Conservation (phyloP, 768 basidiomycete species). For the Xanthoconium purpureum region DNA sequence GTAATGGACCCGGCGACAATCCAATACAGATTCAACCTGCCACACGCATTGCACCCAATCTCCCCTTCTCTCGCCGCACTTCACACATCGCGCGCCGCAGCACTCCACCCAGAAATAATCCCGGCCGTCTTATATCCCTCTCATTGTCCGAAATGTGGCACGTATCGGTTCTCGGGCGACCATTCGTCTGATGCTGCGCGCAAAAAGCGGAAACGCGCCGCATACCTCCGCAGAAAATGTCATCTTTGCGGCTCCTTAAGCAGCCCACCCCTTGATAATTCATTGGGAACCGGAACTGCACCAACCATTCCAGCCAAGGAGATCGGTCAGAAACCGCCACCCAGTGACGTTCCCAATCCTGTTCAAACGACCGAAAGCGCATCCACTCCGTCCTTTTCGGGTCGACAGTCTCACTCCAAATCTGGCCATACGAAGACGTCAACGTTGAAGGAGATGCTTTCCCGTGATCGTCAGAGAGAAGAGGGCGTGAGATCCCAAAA, state of each 20-base stretch:
- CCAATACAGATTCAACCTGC: conserved; percentile 47
- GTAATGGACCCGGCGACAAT: conserved; percentile 27
- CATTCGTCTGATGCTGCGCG: conserved; percentile 32
- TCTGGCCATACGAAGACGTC: conserved; percentile 32
- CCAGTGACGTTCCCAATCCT: background rate
- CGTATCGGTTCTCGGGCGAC: conserved; percentile 42
- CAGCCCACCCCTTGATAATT: background rate
- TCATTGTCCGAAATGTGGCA: conserved; percentile 55
- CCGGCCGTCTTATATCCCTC: conserved; percentile 21
- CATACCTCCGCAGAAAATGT: conserved; percentile 15
- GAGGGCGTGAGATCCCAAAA: conserved; percentile 24
- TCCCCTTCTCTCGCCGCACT: conserved; percentile 63
- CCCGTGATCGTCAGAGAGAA: conserved; percentile 52
- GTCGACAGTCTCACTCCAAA: conserved; percentile 43
- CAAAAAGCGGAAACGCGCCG: conserved; percentile 14
- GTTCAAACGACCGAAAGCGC: background rate
- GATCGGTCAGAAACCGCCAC: background rate
- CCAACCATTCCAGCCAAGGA: background rate
- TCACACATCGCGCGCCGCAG: conserved; percentile 45
- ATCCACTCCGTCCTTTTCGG: background rate
- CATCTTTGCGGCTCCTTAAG: conserved; percentile 18
- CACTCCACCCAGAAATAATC: conserved; percentile 26
- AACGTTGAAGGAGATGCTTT: conserved; percentile 61
- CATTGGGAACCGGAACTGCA: background rate
- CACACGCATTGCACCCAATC: conserved; percentile 46